phyloP scores from a whole-genome alignment of 2,329 filamentous ascomycete genomes.

The Madurella fahalii region DNA sequence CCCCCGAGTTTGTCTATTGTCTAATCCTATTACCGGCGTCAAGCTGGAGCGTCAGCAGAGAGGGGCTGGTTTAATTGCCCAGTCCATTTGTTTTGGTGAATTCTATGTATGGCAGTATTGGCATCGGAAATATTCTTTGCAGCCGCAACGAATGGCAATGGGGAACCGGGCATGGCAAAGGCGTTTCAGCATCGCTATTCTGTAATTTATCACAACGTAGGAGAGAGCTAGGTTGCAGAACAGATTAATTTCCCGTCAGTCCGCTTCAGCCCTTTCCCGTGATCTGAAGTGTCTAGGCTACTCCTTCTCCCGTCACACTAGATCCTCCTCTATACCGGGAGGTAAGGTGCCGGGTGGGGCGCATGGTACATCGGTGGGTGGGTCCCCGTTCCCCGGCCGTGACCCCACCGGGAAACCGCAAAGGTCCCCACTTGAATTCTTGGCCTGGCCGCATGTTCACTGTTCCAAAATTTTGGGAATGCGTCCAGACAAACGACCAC shows the following conservation, averaged over 20 bases:
- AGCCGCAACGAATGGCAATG: background rate
- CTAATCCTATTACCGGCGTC: constrained; percentile 1
- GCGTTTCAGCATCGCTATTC: constrained; percentile 6
- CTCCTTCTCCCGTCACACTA: too few relatives aligned
- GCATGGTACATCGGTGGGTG: too few relatives aligned
- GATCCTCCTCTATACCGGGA: too few relatives aligned
- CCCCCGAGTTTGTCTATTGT: background rate
- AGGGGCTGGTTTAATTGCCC: background rate
- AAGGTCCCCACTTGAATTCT: background rate
- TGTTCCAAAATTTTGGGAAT: background rate
- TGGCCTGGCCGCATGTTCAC: background rate
- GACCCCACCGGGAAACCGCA: background rate
- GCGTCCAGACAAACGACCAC: background rate
- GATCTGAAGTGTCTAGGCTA: too few relatives aligned
- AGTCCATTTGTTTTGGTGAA: background rate
- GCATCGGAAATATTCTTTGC: background rate
- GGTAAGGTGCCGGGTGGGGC: too few relatives aligned
- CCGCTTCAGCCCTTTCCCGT: too few relatives aligned
- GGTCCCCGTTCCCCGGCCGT: too few relatives aligned
- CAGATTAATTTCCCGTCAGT: too few relatives aligned
- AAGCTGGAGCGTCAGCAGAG: background rate
- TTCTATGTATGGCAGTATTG: background rate
- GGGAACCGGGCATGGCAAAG: constrained; percentile 4
- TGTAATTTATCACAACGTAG: background rate
- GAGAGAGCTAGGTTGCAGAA: background rate